Base-by-base conservation (phyloP, 768 basidiomycete genomes). In the Rickenella mellea region DNA sequence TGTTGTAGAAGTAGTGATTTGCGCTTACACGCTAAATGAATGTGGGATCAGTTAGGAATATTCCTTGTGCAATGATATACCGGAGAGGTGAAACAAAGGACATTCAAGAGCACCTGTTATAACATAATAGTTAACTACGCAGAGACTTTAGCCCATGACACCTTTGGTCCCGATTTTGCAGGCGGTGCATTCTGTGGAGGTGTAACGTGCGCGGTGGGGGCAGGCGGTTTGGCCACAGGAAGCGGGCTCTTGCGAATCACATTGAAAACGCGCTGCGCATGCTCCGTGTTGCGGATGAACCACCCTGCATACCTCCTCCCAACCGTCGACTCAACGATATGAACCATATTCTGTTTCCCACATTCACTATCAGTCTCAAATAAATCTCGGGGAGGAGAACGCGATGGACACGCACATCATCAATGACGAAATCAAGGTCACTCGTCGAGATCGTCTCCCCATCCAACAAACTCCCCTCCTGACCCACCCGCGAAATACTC, bases 221-320 rank as follows among this genome's bases (percentile, higher is more conserved):
- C 43, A n/a, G 49, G n/a, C 5, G 38, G 33, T 40, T 59, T 55
- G 9, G 52, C 21, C 31, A 56, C 48, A 14, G 78, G 79, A 9
- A 82, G 58, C 24, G 80, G 76, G 26, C 65, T 64, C 31, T 66
- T 63, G 48, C 70, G 80, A 50, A 96, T 67, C 46, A 82, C 81
- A 53, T 93, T 90, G 47, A 82, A 70, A 43, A 93, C 85, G 50
- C 87, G 76, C 55, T 90, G 86, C 20, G 91, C 82, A 51, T 91
- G 78, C 60, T 96, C 92, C 4, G 90, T 88, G 61, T 93, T 90
- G 51, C 91, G 83, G 64, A 97, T 93, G 66, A 97, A 97, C 88
- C 91, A 96, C 28, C 91, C 89, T 2, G 91, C 94, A 61, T 90
- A 97, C 38, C 91, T 80, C 35, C 94, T 69, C 12, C 92, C 91